Evolutionary conservation across 208 protist species (phyloP), one percentile per base, ranked within the genome.

Genomic region (Crithidia brevicula): DNA sequence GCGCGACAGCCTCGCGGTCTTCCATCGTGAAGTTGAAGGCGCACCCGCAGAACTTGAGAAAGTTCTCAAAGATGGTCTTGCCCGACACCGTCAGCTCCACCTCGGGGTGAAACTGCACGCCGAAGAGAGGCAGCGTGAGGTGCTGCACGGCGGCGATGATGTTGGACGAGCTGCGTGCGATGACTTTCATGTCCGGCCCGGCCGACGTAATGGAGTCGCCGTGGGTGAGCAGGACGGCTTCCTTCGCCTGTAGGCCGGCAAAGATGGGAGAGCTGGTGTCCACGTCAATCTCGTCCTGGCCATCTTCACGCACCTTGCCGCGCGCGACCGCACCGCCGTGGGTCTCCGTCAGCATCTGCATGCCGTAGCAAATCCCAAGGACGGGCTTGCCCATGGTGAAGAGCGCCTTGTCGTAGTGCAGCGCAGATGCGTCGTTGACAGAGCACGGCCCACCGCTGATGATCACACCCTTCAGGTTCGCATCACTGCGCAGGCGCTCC

Each of bases 331-430:
- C 79, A 23, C 97, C 98, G 27, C 96, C 96, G 67, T 88, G 96
- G 30, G 67, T 36, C 30, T 75, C 72, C 50, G 87, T 84, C 40
- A 99, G 74, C 25, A 99, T 82, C 81, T 99, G 97, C 88, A 98
- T 97, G n/a, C 98, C 98, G 70, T 99, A 99, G 84, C 98, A 99
- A 59, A 99, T 98, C 63, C 98, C 98, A 1, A 99, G 72, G 6
- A 99, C 73, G 1, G 98, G 97, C 56, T 96, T 87, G 40, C 82
- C 81, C 11, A 90, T 52, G n/a, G 52, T 66, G 68, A 98, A 97
- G 18, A 98, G 59, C 18, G 70, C 67, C 15, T 56, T 27, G 64
- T 96, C 85, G 59, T 85, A 97, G 23, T 65, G 57, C 13, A 96
- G 97, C 16, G 98, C 97, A 27, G 94, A 91, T 2, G 42, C 53